Percentiles rank a stretch among this genome's conserved stretches.
phyloP scores from a whole-genome alignment of 1,284 basidiomycete genomes.

The Tilletiopsis washingtonensis region DNA sequence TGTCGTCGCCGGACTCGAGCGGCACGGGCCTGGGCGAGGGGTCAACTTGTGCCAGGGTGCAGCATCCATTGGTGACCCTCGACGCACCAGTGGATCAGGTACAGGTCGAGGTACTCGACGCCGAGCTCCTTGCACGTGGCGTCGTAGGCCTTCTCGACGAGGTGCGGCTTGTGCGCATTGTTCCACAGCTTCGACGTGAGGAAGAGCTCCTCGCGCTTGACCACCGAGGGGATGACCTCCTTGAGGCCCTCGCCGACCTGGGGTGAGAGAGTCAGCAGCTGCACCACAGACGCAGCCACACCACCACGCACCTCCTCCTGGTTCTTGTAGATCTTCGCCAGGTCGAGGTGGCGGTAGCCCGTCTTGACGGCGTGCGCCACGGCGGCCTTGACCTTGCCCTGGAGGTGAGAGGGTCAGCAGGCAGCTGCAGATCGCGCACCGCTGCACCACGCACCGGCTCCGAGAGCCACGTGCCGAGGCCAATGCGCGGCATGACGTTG shows the following conservation, averaged over 20 bases:
- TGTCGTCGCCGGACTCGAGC: slow-evolving; percentile 17
- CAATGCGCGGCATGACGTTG: slow-evolving; percentile 49
- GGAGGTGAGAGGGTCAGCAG: too few species aligned
- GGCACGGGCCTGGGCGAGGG: too few species aligned
- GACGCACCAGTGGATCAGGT: slow-evolving; percentile 84
- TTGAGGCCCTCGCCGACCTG: slow-evolving; percentile 52
- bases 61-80: background rate
- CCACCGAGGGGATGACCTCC: slow-evolving; percentile 43
- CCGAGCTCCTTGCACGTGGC: slow-evolving; percentile 48
- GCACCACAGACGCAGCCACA: background rate
- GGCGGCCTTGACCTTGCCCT: slow-evolving; percentile 68
- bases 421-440: too few species aligned
- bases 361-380: slow-evolving; percentile 31
- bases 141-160: slow-evolving; percentile 47
- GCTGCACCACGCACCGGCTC: too few species aligned
- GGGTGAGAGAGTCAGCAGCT: background rate
- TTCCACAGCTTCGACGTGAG: slow-evolving; percentile 59
- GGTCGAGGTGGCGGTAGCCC: slow-evolving; percentile 42
- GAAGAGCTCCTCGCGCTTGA: slow-evolving; percentile 52
- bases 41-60: too few species aligned
- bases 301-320: slow-evolving; percentile 8
- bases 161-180: slow-evolving; percentile 53
- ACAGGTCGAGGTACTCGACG: slow-evolving; percentile 48
- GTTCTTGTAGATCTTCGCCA: slow-evolving; percentile 42
- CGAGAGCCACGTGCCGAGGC: slow-evolving; percentile 74